Conservation (phyloP, 805 yeast genomes). For the Candida stauntonica region DNA sequence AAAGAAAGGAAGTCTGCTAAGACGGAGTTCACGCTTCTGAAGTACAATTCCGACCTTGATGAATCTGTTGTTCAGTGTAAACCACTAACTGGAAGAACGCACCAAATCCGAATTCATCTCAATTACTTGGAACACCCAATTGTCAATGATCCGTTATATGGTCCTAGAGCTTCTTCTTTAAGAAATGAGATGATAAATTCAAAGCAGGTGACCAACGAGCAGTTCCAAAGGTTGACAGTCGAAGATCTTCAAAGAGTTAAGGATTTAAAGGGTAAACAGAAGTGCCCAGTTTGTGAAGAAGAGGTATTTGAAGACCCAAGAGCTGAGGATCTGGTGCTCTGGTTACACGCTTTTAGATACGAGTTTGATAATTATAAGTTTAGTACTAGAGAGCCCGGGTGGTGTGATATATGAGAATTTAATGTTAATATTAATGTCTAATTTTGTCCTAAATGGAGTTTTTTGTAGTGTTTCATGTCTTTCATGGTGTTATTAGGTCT, state of each 20-base stretch:
- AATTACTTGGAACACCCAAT: constrained; percentile 85
- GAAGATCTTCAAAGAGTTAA: constrained; percentile 15
- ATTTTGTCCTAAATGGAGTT: too few species aligned
- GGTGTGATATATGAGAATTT: constrained; percentile 18
- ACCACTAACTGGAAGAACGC: constrained; percentile 92
- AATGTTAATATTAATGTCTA: neutral
- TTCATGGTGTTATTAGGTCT: too few species aligned
- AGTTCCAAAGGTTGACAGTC: constrained; percentile 11
- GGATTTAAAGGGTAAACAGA: constrained; percentile 9
- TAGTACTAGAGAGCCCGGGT: constrained; percentile 19
- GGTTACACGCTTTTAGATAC: constrained; percentile 25
- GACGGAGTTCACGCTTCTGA: constrained; percentile 49
- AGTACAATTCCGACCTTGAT: constrained; percentile 25
- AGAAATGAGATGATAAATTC: constrained; percentile 12
- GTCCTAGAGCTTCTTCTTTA: constrained; percentile 15
- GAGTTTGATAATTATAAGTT: constrained; percentile 16
- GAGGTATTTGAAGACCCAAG: constrained; percentile 14
- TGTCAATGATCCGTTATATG: constrained; percentile 80
- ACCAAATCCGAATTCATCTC: constrained; percentile 90
- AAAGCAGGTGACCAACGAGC: constrained; percentile 7
- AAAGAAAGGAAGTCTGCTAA: constrained; percentile 56
- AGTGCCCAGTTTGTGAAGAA: constrained; percentile 22
- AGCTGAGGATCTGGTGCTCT: constrained; percentile 16
- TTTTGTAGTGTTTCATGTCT: too few species aligned
- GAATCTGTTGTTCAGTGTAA: constrained; percentile 63